A percentile compares a stretch with the other conserved stretches of the same genome.
phyloP scores from a whole-genome alignment of 2,329 filamentous ascomycete species.

The Paradendryphiella salina region DNA sequence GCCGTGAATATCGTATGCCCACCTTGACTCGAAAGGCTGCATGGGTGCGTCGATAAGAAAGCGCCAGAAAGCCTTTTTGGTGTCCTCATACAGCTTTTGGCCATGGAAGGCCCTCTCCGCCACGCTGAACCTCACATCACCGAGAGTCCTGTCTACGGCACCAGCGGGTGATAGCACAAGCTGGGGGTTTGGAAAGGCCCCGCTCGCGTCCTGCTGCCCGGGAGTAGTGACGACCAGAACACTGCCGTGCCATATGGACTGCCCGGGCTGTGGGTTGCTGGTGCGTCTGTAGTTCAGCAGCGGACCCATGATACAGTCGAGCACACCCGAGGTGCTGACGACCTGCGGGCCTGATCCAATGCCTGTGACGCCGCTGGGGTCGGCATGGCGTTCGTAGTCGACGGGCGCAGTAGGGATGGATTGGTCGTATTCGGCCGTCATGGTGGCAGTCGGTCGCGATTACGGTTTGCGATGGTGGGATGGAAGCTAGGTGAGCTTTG shows the following conservation, averaged over 20 bases:
- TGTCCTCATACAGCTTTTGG: constrained; percentile 64
- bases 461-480: background rate
- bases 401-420: background rate
- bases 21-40: constrained; percentile 72
- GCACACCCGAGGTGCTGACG: constrained; percentile 44
- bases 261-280: constrained; percentile 56
- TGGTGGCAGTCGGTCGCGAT: constrained; percentile 2
- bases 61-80: constrained; percentile 61
- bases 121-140: constrained; percentile 32
- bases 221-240: constrained; percentile 80
- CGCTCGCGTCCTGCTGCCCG: constrained; percentile 55
- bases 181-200: constrained; percentile 50
- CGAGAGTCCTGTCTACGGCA: constrained; percentile 27
- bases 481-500: constrained; percentile 3
- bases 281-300: constrained; percentile 78
- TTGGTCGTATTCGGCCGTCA: constrained; percentile 6
- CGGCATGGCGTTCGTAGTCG: constrained; percentile 20
- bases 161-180: constrained; percentile 63
- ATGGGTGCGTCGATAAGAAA: constrained; percentile 65
- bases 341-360: constrained; percentile 51
- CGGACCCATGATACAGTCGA: constrained; percentile 70
- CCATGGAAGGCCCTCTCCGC: constrained; percentile 48
- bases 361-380: constrained; percentile 38
- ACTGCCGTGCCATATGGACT: constrained; percentile 75
- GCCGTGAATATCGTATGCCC: constrained; percentile 74